Evolutionary conservation across 2,329 filamentous ascomycete genomes (phyloP).

Genomic region (Zymoseptoria crescenta): DNA sequence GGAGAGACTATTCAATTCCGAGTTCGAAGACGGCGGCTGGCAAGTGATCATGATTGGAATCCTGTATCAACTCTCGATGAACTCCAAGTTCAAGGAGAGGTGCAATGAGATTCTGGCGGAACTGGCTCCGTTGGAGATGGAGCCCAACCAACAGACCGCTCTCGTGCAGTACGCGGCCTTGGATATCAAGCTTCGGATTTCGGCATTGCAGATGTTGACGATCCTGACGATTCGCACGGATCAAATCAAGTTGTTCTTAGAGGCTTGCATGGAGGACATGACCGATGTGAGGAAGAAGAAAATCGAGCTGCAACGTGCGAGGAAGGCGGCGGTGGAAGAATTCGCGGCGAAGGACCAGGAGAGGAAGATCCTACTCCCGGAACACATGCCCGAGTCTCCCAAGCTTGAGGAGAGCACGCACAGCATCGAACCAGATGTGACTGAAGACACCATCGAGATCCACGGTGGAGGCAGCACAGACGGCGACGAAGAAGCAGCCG

Average conservation of each 20-base stretch:
- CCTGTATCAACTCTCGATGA: slow-evolving; percentile 73
- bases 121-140: slow-evolving; percentile 69
- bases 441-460: slow-evolving; percentile 46
- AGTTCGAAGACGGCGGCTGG: slow-evolving; percentile 87
- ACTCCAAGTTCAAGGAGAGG: slow-evolving; percentile 57
- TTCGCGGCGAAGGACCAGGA: slow-evolving; percentile 36
- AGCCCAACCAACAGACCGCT: slow-evolving; percentile 69
- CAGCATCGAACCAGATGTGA: slow-evolving; percentile 34
- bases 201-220: slow-evolving; percentile 75
- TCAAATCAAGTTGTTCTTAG: slow-evolving; percentile 78
- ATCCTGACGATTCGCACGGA: slow-evolving; percentile 81
- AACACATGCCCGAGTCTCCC: slow-evolving; percentile 61
- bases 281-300: slow-evolving; percentile 91
- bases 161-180: slow-evolving; percentile 63
- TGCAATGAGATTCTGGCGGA: slow-evolving; percentile 75
- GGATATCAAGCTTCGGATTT: slow-evolving; percentile 74
- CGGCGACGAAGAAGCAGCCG: slow-evolving; percentile 60
- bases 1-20: slow-evolving; percentile 69
- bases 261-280: slow-evolving; percentile 89
- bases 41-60: slow-evolving; percentile 81
- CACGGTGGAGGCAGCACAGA: slow-evolving; percentile 49
- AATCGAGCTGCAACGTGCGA: slow-evolving; percentile 79
- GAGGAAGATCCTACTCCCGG: slow-evolving; percentile 59
- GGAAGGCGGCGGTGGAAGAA: slow-evolving; percentile 52
- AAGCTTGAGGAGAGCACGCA: slow-evolving; percentile 27